These are phyloP conservation scores for Leptodermis oblonga DNA, from an alignment of 257 asterid genomes.

Conservation along the genomic window DNA sequence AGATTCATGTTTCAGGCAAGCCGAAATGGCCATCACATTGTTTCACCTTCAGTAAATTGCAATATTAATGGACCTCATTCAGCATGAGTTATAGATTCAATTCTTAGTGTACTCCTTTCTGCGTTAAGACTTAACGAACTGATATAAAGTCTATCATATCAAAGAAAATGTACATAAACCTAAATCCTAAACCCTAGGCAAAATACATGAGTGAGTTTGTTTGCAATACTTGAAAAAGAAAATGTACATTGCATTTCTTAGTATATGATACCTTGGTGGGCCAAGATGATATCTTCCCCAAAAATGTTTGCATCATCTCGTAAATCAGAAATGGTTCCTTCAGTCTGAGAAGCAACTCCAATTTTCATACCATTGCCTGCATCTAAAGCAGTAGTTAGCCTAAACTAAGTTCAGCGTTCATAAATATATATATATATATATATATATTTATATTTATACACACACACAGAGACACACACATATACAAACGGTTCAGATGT, in stretches of 20 bases:
- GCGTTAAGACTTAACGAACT: neutral
- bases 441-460: neutral
- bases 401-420: neutral
- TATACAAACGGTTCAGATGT: neutral
- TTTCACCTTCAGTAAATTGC: neutral
- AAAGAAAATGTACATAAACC: too few relatives aligned
- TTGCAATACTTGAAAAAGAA: neutral
- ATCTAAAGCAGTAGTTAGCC: neutral
- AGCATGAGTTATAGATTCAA: neutral
- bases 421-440: neutral
- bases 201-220: too few relatives aligned
- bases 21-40: neutral
- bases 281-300: constrained; percentile 16
- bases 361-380: constrained; percentile 10
- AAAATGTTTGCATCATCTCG: constrained; percentile 1
- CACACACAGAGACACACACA: too few relatives aligned
- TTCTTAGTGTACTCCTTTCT: neutral
- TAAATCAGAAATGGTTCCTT: neutral
- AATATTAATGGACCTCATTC: neutral
- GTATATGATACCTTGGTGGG: constrained; percentile 30
- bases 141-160: neutral
- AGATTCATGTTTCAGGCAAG: neutral
- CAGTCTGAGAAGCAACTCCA: constrained; percentile 4
- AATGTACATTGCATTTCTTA: neutral
- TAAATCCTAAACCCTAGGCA: neutral